Conservation (phyloP, 345 rosid genomes). For the Limnanthes douglasii region DNA sequence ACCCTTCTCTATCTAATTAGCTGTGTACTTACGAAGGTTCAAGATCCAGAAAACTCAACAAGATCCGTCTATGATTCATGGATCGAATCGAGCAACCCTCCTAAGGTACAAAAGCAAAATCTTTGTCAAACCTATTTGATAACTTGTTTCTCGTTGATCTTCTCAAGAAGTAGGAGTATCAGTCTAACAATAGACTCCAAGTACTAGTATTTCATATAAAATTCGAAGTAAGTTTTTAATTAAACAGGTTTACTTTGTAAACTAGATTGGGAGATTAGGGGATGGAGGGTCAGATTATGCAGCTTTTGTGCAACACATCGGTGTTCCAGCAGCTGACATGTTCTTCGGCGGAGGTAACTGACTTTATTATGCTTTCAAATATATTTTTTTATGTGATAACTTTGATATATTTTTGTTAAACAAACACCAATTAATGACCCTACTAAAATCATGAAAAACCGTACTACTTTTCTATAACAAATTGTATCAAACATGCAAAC, state of each 20-base stretch:
- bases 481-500: no score
- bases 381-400: constrained; percentile 2
- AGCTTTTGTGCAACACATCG: constrained; percentile 70
- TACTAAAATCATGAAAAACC: no score
- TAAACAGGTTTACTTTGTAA: constrained; percentile 7
- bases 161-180: background rate
- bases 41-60: constrained; percentile 62
- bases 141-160: background rate
- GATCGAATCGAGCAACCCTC: constrained; percentile 27
- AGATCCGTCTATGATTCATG: constrained; percentile 54
- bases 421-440: no score
- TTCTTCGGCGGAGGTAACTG: constrained; percentile 40
- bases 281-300: constrained; percentile 62
- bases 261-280: constrained; percentile 64
- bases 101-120: constrained; percentile 18
- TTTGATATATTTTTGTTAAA: no score
- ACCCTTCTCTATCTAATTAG: constrained; percentile 5
- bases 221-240: background rate
- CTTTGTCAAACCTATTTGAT: background rate
- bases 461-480: no score
- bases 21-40: no score
- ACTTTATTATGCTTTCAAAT: background rate
- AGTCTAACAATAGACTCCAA: no score
- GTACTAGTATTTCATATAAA: no score
- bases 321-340: constrained; percentile 53